Conservation (phyloP, 371 early-diverging fungal species). For the Chytridium lagenaria region DNA sequence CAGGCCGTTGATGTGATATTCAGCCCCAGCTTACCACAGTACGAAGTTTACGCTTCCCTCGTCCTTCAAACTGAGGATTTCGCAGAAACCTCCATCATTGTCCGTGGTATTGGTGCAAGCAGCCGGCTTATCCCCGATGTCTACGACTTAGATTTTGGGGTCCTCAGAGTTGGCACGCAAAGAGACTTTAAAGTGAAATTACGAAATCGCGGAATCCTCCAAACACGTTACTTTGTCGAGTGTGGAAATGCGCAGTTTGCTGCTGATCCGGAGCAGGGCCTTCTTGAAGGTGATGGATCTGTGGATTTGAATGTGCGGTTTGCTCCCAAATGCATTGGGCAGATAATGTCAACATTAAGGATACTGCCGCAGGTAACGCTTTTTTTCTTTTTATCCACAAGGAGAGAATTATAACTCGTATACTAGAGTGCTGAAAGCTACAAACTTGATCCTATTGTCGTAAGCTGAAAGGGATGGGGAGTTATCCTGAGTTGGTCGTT, state of each 20-base stretch:
- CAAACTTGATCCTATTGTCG: conserved; percentile 39
- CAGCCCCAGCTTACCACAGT: conserved; percentile 53
- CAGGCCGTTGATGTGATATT: conserved; percentile 56
- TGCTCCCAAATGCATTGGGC: conserved; percentile 42
- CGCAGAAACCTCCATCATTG: conserved; percentile 39
- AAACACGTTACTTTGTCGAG: conserved; percentile 54
- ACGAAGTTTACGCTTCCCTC: conserved; percentile 41
- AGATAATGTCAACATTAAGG: conserved; percentile 33
- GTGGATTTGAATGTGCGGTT: conserved; percentile 49
- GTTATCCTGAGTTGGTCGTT: conserved; percentile 61
- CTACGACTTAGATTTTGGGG: conserved; percentile 50
- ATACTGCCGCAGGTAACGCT: conserved; percentile 36
- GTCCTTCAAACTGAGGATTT: conserved; percentile 51
- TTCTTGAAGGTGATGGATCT: conserved; percentile 53
- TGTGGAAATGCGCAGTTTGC: conserved; percentile 45
- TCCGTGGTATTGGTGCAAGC: conserved; percentile 58
- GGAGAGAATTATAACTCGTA: not conserved
- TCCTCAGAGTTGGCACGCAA: conserved; percentile 54
- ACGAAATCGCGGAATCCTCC: conserved; percentile 52
- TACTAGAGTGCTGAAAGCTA: conserved; percentile 38
- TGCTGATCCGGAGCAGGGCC: conserved; percentile 61
- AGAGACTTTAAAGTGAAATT: conserved; percentile 38
- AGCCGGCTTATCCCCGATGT: conserved; percentile 40
- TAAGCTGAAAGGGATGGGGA: conserved; percentile 52
- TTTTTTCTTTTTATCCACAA: no score